A percentile compares a stretch with the other conserved stretches of the same genome.
Conservation (phyloP, 208 protist genomes). For the Acanthamoeba castellanii region DNA sequence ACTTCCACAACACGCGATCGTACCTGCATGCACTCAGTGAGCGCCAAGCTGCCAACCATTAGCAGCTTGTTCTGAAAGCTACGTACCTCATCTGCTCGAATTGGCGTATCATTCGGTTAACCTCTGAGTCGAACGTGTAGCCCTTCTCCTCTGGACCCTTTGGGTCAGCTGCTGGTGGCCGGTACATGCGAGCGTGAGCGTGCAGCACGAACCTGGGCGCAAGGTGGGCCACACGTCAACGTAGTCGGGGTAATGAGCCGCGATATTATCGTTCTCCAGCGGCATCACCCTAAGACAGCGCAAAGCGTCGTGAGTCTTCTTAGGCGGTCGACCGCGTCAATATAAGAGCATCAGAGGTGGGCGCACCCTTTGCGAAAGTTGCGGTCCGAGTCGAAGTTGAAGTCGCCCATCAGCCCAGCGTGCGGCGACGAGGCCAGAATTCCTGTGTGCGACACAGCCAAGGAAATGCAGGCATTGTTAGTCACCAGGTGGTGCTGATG, state of each 20-base stretch:
- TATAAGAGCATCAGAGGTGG: background rate
- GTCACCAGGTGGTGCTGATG: background rate
- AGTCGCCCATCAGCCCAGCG: slow-evolving; percentile 64
- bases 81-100: slow-evolving; percentile 51
- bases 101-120: slow-evolving; percentile 13
- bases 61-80: background rate
- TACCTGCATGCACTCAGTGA: background rate
- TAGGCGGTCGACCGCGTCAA: background rate
- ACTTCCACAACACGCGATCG: slow-evolving; percentile 68
- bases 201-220: background rate
- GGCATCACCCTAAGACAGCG: background rate
- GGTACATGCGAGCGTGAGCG: background rate
- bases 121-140: slow-evolving; percentile 58
- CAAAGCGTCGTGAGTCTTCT: background rate
- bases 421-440: background rate
- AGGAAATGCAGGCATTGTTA: background rate
- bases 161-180: too few species aligned
- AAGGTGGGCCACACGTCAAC: slow-evolving; percentile 51
- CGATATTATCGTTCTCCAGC: slow-evolving; percentile 30
- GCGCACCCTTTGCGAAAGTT: background rate
- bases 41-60: background rate
- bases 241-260: background rate
- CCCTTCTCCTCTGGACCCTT: slow-evolving; percentile 25
- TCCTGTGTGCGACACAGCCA: background rate
- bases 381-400: slow-evolving; percentile 60